These are phyloP conservation scores for Limonomyces culmigenus DNA, from an alignment of 1,284 basidiomycete species.

Conservation along the genomic window DNA sequence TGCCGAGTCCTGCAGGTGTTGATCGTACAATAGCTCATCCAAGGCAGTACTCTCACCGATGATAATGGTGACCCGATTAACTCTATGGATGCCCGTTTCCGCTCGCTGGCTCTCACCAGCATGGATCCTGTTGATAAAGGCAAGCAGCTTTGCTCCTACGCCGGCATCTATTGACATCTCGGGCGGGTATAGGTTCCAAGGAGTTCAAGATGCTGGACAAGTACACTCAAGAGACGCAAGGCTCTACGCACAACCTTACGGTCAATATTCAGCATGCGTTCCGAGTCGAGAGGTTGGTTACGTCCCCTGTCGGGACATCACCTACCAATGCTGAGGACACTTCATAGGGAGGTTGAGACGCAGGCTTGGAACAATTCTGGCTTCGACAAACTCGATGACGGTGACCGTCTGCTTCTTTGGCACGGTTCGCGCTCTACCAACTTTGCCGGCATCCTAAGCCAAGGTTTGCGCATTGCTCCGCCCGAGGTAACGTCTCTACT, in stretches of 20 bases:
- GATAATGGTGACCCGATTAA: constrained; percentile 31
- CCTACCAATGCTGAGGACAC: constrained; percentile 1
- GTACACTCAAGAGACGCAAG: constrained; percentile 40
- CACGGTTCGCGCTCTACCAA: constrained; percentile 50
- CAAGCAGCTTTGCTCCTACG: no score
- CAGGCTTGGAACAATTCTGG: constrained; percentile 33
- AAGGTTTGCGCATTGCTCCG: constrained; percentile 52
- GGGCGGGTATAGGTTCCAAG: constrained; percentile 13
- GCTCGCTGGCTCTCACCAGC: constrained; percentile 29
- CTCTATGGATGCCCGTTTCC: constrained; percentile 40
- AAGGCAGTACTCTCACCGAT: constrained; percentile 20
- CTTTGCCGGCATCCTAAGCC: constrained; percentile 49
- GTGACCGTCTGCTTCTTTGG: constrained; percentile 45
- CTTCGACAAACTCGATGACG: constrained; percentile 23
- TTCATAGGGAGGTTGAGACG: constrained; percentile 31
- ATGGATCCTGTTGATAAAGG: constrained; percentile 32
- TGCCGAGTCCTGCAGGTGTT: no score
- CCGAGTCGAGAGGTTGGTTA: constrained; percentile 32
- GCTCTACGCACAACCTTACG: constrained; percentile 30
- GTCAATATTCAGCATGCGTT: constrained; percentile 32
- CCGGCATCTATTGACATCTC: no score
- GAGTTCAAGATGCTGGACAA: constrained; percentile 33
- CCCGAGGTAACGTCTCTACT: constrained; percentile 34
- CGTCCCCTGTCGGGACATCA: no score
- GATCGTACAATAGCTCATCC: no score